Base-by-base conservation (phyloP, 2,329 filamentous ascomycete genomes). In the Cercospora sojina region DNA sequence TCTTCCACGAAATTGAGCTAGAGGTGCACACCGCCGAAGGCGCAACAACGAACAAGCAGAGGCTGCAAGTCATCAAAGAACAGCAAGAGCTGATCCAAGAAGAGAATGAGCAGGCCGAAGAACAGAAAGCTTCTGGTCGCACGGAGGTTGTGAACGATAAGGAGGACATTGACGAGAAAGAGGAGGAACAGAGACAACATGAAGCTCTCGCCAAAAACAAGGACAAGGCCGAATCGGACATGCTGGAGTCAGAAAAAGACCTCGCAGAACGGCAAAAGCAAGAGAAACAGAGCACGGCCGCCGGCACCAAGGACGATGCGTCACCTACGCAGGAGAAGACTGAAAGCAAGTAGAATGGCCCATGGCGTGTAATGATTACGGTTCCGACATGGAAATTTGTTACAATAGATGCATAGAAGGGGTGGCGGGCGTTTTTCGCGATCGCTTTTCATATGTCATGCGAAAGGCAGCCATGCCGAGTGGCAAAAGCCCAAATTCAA, bases 1-100 rank as follows among this genome's bases (percentile, higher is more conserved):
- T 99, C 47, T 99, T 96, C 91, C 95, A 99, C 84, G 95, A 99
- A 83, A 97, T 99, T 70, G 95, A 98, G 81, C 90, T 99, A 32
- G 95, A 99, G 82, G 93, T 99, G 9, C 92, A 97, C 85, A 96
- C 90, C 68, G 93, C 94, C 58, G 95, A 99, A 82, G 95, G 95
- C 68, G 94, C 93, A 10, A 95, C 95, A 25, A 99, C 95, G 71
- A 99, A 99, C 87, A 97, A 96, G 86, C 95, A 98, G 84, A 91
- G 95, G 78, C 90, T 99, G 49, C 95, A 99, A 83, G 95, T 99
- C 16, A 86, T 99, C 77, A 96, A 93, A 86, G 95, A 99, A 83
- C 95, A 99, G 83, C 91, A 99, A 79, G 95, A 97, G 78, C 88
- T 99, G 69, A 99, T 99, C 66, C 90, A 97, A 70, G 95, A 99